Evolutionary conservation across 345 rosid genomes (phyloP).

Genomic region (Excoecaria agallocha): DNA sequence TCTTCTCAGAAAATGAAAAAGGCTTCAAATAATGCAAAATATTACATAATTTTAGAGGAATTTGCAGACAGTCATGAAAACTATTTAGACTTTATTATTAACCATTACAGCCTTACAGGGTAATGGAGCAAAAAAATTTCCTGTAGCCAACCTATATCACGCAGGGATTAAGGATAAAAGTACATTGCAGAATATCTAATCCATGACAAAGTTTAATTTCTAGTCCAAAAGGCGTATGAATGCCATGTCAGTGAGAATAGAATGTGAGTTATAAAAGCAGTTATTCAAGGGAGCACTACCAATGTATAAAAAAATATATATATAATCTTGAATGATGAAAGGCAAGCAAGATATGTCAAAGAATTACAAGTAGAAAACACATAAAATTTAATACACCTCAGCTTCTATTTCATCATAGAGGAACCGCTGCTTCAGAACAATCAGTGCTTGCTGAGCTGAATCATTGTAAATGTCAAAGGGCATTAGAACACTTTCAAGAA

Average conservation of each 20-base stretch:
- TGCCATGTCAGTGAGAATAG: no score
- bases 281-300: not conserved
- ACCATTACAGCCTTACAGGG: not conserved
- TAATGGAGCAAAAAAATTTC: not conserved
- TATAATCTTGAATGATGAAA: not conserved
- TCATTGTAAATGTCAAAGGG: slow-evolving; percentile 98
- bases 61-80: not conserved
- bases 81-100: not conserved
- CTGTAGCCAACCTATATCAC: not conserved
- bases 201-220: not conserved
- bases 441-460: slow-evolving; percentile 97
- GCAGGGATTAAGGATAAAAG: not conserved
- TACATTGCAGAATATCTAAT: not conserved
- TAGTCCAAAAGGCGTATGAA: not conserved
- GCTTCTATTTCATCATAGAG: slow-evolving; percentile 99
- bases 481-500: slow-evolving; percentile 85
- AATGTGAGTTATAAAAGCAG: not conserved
- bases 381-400: slow-evolving; percentile 54
- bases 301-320: not conserved
- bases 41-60: not conserved
- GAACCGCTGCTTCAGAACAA: slow-evolving; percentile 78
- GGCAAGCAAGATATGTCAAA: slow-evolving; percentile 7
- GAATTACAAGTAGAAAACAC: not conserved
- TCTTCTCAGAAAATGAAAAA: not conserved
- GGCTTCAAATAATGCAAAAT: not conserved